These are phyloP conservation scores for Agaricales sp. DNA, from an alignment of 1,284 basidiomycete species.

Conservation along the genomic window DNA sequence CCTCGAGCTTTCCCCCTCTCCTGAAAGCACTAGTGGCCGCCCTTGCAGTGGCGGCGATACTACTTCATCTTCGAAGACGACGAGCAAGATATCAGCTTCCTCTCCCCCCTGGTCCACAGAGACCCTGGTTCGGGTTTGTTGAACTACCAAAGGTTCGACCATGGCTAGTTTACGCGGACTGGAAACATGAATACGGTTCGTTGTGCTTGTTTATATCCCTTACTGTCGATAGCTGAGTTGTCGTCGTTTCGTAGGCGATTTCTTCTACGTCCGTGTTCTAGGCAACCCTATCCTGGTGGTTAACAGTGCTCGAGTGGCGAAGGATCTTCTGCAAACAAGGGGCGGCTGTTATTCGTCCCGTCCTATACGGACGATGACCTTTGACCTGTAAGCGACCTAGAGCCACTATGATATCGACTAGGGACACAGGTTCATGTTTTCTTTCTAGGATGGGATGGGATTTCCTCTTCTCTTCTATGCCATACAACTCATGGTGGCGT, in stretches of 20 bases:
- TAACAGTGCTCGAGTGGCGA: conserved; percentile 29
- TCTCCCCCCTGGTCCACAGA: conserved; percentile 33
- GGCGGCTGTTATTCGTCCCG: conserved; percentile 36
- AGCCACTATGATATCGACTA: too few species aligned
- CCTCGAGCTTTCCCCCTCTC: too few species aligned
- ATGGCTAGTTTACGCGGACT: conserved; percentile 37
- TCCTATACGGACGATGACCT: conserved; percentile 14
- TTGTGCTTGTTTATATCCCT: too few species aligned
- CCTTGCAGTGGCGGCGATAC: too few species aligned
- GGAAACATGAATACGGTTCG: conserved; percentile 34
- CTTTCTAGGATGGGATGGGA: conserved; percentile 34
- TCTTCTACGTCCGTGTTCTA: conserved; percentile 34
- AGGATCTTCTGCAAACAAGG: conserved; percentile 35
- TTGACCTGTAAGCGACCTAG: neutral
- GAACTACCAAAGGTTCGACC: conserved; percentile 28
- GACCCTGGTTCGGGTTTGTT: conserved; percentile 24
- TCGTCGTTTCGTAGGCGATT: conserved; percentile 25
- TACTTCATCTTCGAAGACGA: conserved; percentile 3
- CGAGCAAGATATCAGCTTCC: conserved; percentile 9
- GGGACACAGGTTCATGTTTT: conserved; percentile 2
- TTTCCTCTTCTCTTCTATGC: conserved; percentile 37
- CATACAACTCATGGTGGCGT: conserved; percentile 30
- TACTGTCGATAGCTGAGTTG: too few species aligned
- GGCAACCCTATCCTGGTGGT: conserved; percentile 37
- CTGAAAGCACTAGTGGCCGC: too few species aligned